phyloP scores from a whole-genome alignment of 2,329 filamentous ascomycete species.

The Penicillium sp. region DNA sequence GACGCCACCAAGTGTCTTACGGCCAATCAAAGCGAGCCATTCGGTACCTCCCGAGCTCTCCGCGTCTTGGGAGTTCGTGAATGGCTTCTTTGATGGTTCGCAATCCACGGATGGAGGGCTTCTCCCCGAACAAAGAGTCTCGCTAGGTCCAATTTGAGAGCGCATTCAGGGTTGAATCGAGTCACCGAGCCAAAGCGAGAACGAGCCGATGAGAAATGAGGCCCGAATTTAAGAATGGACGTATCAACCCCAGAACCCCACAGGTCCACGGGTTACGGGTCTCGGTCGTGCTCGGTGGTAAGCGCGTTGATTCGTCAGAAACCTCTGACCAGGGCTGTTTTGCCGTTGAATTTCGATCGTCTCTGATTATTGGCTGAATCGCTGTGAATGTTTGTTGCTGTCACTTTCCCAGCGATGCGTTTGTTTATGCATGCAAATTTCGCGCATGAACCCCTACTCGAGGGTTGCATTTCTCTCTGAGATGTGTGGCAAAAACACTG shows the following conservation, averaged over 20 bases:
- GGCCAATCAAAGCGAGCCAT: conserved; percentile 8
- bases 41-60: conserved; percentile 17
- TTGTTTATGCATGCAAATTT: conserved; percentile 15
- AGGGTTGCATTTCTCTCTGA: too few species aligned
- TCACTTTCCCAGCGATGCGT: not conserved
- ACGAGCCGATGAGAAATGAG: not conserved
- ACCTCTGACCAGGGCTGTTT: not conserved
- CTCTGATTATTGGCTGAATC: conserved; percentile 19
- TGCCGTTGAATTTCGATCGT: not conserved
- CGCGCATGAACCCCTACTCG: conserved; percentile 17
- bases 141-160: too few species aligned
- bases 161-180: not conserved
- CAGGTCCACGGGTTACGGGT: conserved; percentile 7
- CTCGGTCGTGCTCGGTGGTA: conserved; percentile 3
- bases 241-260: conserved; percentile 20
- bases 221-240: conserved; percentile 17
- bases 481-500: too few species aligned
- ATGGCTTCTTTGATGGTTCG: not conserved
- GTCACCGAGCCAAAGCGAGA: not conserved
- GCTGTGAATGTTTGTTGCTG: not conserved
- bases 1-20: not conserved
- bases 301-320: conserved; percentile 2
- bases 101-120: not conserved
- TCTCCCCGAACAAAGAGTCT: not conserved
- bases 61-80: not conserved